phyloP scores from a whole-genome alignment of 176 grass and related monocot species.

The Carex kokanica region DNA sequence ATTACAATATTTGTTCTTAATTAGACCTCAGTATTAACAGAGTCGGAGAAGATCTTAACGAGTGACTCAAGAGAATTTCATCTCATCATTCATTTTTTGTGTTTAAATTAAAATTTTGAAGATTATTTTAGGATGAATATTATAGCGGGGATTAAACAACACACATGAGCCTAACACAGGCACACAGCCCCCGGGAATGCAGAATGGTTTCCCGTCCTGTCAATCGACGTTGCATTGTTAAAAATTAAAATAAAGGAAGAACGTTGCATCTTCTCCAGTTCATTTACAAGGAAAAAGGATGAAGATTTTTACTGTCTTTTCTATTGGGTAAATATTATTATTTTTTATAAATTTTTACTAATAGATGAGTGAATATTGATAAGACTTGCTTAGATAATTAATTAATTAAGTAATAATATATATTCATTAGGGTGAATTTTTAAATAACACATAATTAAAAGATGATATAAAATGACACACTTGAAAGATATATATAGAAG shows the following conservation, averaged over 20 bases:
- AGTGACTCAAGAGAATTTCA: not conserved
- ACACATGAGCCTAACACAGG: not conserved
- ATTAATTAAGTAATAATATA: too few species aligned
- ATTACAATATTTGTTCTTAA: not conserved
- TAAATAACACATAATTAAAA: too few species aligned
- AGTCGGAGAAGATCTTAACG: not conserved
- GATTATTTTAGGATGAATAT: not conserved
- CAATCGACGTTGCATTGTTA: not conserved
- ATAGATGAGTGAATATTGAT: not conserved
- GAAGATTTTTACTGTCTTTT: too few species aligned
- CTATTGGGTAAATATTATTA: too few species aligned
- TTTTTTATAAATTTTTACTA: not conserved
- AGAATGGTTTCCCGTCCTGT: constrained; percentile 28
- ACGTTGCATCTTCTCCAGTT: not conserved
- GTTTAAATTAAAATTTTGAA: not conserved
- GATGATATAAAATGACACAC: too few species aligned
- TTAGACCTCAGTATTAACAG: too few species aligned
- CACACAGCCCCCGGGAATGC: constrained; percentile 19
- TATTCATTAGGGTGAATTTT: too few species aligned
- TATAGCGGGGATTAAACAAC: not conserved
- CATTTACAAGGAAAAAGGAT: not conserved
- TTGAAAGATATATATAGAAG: too few species aligned
- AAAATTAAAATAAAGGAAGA: not conserved
- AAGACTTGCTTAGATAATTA: not conserved
- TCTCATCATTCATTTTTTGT: not conserved